Evolutionary conservation across 2,329 filamentous ascomycete species (phyloP), one percentile per base, ranked within the genome.

Genomic region (Exophiala dermatitidis): DNA sequence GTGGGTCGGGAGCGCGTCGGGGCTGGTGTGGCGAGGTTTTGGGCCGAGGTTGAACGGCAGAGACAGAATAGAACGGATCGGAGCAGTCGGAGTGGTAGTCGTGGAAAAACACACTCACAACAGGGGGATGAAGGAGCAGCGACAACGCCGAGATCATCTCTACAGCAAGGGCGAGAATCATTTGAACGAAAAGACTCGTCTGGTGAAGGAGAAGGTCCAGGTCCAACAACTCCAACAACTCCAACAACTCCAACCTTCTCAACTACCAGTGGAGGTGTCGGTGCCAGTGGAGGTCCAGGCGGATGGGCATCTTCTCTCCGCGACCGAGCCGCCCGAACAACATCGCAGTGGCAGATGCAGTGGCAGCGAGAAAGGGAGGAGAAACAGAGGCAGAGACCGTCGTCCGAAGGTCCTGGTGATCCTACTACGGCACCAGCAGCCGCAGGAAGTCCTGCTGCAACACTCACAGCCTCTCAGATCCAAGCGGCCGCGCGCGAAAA

Each of bases 1-100:
- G 88, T 86, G 0, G 90, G 93, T 0, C 84, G 86, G 51, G 89
- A 93, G 64, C 94, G 91, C 71, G 56, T 61, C 34, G 59, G 54
- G 34, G 45, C 41, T 51, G 54, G 46, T 33, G 36, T 61, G 30
- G 48, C 50, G 34, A 26, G 55, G 40, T 57, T 60, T 38, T 61
- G 60, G 58, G 58, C 59, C 31, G 59, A 61, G 19, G 51, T 62
- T 33, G 56, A 60, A 48, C 12, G 45, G 19, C 19, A 19, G 19
- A 19, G 19, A 19, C 19, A 56, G 31, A 48, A 54, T 30, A 33
- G 58, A 31, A 36, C 49, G 5, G 51, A 51, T 19, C 26, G 41
- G 12, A 12, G 12, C 28, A 50, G 48, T 37, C 34, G 46, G 6
- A 47, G 52, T 48, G 32, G 26, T 4, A 37, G 31, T 33, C 29